Evolutionary conservation across 1,284 basidiomycete species (phyloP).

Genomic region (Uromyces viciae-fabae): DNA sequence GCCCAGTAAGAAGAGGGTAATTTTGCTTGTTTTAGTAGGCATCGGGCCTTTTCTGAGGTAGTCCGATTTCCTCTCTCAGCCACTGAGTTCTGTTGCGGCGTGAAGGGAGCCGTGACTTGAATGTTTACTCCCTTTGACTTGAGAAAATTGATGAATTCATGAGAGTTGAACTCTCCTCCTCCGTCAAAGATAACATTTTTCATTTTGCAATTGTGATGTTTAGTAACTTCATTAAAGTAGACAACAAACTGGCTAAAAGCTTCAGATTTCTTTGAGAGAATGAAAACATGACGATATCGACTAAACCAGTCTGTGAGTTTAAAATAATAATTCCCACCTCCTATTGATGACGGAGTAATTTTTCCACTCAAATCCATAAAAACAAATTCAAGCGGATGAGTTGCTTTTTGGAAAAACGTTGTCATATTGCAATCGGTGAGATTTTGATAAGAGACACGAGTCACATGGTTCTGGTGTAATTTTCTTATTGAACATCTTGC

Average conservation of each 20-base stretch:
- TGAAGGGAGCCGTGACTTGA: neutral
- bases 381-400: neutral
- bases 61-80: neutral
- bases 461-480: neutral
- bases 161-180: slow-evolving; percentile 15
- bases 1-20: neutral
- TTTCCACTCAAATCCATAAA: slow-evolving; percentile 14
- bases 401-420: neutral
- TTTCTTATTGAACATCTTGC: neutral
- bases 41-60: slow-evolving; percentile 6
- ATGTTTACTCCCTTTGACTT: neutral
- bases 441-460: neutral
- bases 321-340: slow-evolving; percentile 17
- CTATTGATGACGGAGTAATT: neutral
- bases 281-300: neutral
- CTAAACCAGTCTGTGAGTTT: neutral
- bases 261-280: neutral
- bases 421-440: neutral
- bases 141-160: neutral
- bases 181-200: slow-evolving; percentile 12
- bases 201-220: neutral
- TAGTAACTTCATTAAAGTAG: neutral
- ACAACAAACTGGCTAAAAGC: neutral
- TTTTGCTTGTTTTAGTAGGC: neutral
- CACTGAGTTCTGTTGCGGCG: neutral